Percentiles rank a stretch among this genome's conserved stretches.
Conservation (phyloP, 1,284 basidiomycete species). For the Heterobasidion irregulare region DNA sequence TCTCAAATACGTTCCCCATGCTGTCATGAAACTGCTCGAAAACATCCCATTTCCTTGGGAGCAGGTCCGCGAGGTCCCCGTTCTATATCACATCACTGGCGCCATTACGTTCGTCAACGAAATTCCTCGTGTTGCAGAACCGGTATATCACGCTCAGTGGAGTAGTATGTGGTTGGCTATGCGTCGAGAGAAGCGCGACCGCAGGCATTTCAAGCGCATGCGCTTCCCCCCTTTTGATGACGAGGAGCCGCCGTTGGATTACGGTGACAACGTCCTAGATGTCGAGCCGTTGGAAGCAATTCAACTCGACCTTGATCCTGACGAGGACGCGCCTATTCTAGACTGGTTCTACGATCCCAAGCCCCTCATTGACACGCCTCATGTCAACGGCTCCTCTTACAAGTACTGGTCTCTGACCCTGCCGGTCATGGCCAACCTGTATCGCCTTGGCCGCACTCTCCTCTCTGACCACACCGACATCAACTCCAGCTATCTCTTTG, state of each 20-base stretch:
- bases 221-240: slow-evolving; percentile 99
- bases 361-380: slow-evolving; percentile 82
- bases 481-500: slow-evolving; percentile 91
- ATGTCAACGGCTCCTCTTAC: slow-evolving; percentile 92
- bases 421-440: slow-evolving; percentile 94
- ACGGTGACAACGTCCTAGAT: slow-evolving; percentile 97
- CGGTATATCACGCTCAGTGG: slow-evolving; percentile 99
- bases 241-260: slow-evolving; percentile 97
- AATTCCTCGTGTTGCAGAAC: slow-evolving; percentile 93
- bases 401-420: slow-evolving; percentile 89
- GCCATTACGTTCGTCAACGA: slow-evolving; percentile 99
- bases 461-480: slow-evolving; percentile 88
- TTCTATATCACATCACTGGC: slow-evolving; percentile 98
- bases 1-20: slow-evolving; percentile 98
- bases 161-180: slow-evolving; percentile 99
- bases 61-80: slow-evolving; percentile 96
- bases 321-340: slow-evolving; percentile 90
- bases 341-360: slow-evolving; percentile 99
- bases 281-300: slow-evolving; percentile 98
- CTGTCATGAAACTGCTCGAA: slow-evolving; percentile 98
- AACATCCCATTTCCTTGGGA: slow-evolving; percentile 99
- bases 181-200: slow-evolving; percentile 97
- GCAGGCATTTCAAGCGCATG: slow-evolving; percentile 99
- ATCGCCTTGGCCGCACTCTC: slow-evolving; percentile 90
- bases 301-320: slow-evolving; percentile 91